phyloP scores from a whole-genome alignment of 495 filamentous ascomycete species.

The Mycothermus thermophilus region DNA sequence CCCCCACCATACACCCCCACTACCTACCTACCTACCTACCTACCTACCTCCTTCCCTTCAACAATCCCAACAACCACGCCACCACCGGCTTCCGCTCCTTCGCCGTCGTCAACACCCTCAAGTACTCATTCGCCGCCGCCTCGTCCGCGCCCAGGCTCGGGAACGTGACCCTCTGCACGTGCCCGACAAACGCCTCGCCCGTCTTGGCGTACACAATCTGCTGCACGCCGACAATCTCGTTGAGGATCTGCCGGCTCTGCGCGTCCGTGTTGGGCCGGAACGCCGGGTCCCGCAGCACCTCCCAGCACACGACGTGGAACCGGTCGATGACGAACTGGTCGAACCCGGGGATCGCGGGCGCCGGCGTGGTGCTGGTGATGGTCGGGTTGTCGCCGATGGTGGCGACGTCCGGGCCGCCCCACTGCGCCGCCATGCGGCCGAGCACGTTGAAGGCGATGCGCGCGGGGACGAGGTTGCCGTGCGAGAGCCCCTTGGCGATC shows the following conservation, averaged over 20 bases:
- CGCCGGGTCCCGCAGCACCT: conserved; percentile 54
- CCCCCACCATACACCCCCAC: neutral
- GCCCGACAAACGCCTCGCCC: conserved; percentile 42
- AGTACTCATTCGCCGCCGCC: conserved; percentile 22
- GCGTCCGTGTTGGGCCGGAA: conserved; percentile 71
- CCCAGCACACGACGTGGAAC: conserved; percentile 85
- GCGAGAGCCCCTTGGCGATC: conserved; percentile 57
- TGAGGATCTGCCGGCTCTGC: conserved; percentile 67
- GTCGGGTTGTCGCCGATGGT: conserved; percentile 36
- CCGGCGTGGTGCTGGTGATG: conserved; percentile 25
- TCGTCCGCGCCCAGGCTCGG: conserved; percentile 33
- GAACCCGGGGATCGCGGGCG: conserved; percentile 67
- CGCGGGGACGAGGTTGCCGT: conserved; percentile 55
- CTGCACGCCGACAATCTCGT: conserved; percentile 72
- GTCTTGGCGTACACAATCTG: conserved; percentile 79
- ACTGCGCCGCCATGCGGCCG: conserved; percentile 59
- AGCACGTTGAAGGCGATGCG: conserved; percentile 72
- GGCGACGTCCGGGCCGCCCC: conserved; percentile 71
- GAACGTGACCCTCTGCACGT: conserved; percentile 36
- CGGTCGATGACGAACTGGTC: conserved; percentile 73
- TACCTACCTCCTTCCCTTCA: conserved; percentile 23
- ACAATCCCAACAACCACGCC: conserved; percentile 31
- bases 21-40: conserved; percentile 1
- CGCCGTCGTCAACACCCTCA: conserved; percentile 35
- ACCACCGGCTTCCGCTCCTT: conserved; percentile 36